Percentiles rank a stretch among this genome's conserved stretches.
Evolutionary conservation across 768 basidiomycete genomes (phyloP).

Genomic region (Boletellus ananas): DNA sequence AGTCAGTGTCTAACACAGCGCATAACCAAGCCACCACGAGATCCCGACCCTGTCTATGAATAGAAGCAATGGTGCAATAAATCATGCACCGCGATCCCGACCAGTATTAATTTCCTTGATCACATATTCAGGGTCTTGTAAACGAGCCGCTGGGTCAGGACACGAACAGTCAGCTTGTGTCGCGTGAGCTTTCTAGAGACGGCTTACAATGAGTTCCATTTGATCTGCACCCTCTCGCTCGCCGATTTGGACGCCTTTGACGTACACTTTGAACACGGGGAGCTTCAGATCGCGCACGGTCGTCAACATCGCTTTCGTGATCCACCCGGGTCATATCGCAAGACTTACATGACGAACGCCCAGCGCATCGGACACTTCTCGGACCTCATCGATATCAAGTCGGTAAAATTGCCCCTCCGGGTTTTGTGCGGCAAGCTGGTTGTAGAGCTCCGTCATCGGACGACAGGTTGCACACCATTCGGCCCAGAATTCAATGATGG

Average conservation of each 20-base stretch:
- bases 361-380: conserved; percentile 22
- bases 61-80: conserved; percentile 8
- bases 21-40: conserved; percentile 8
- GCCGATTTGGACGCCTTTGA: conserved; percentile 29
- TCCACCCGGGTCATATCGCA: conserved; percentile 6
- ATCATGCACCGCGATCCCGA: conserved; percentile 7
- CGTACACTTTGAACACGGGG: conserved; percentile 29
- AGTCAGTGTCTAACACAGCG: conserved; percentile 17
- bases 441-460: conserved; percentile 17
- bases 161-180: conserved; percentile 17
- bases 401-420: conserved; percentile 27
- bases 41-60: conserved; percentile 19
- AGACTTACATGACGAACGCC: conserved; percentile 23
- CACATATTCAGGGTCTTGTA: conserved; percentile 28
- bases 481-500: conserved; percentile 32
- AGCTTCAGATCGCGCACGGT: conserved; percentile 14
- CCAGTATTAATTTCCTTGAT: conserved; percentile 4
- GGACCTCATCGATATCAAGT: conserved; percentile 29
- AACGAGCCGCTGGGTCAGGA: conserved; percentile 24
- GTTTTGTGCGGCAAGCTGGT: conserved; percentile 27
- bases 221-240: conserved; percentile 28
- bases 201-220: conserved; percentile 22
- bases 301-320: conserved; percentile 15
- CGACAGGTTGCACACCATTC: conserved; percentile 29
- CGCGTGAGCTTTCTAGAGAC: conserved; percentile 4